Evolutionary conservation across 139 green algal species (phyloP).

Genomic region (Tetraselmis striata): DNA sequence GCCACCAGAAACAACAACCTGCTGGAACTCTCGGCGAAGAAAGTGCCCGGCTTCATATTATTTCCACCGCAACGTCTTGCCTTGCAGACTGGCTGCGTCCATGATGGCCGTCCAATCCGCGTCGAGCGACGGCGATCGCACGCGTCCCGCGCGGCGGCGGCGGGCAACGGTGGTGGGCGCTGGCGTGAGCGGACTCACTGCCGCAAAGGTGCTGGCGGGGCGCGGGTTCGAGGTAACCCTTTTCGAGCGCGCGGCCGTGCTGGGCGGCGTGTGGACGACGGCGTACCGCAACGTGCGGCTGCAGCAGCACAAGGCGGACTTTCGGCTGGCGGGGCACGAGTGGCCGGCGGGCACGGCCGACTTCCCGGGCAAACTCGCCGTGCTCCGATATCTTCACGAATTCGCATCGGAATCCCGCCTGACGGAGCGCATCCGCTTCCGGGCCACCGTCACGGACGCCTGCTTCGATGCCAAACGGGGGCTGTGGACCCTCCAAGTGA

Average conservation of each 20-base stretch:
- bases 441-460: background rate
- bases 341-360: background rate
- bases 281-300: background rate
- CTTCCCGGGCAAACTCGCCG: background rate
- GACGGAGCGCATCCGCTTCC: background rate
- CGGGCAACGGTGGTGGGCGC: background rate
- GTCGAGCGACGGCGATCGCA: too few relatives aligned
- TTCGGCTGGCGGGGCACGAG: background rate
- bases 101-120: too few relatives aligned
- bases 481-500: background rate
- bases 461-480: background rate
- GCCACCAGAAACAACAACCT: too few relatives aligned
- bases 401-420: background rate
- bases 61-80: too few relatives aligned
- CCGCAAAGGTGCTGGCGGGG: background rate
- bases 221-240: background rate
- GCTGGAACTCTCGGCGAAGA: too few relatives aligned
- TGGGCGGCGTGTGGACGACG: background rate
- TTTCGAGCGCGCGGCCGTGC: background rate
- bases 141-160: background rate
- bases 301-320: background rate
- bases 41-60: too few relatives aligned
- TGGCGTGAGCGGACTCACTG: background rate
- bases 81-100: too few relatives aligned
- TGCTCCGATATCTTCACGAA: background rate